Conservation (phyloP, 78 protist genomes). For the Protostelium mycophagum region DNA sequence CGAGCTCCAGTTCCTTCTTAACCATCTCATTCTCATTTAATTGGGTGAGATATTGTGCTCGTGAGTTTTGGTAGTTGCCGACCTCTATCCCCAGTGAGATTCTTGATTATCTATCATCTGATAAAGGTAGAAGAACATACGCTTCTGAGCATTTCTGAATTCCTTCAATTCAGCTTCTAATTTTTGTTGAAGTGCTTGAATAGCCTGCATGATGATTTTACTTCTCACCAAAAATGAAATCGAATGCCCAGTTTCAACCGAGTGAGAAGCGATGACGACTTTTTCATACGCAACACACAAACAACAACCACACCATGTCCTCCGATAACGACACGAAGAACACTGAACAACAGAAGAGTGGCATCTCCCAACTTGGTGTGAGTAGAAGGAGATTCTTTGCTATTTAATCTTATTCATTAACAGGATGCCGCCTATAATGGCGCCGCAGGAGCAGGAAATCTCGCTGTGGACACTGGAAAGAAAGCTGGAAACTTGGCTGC, state of each 20-base stretch:
- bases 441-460: neutral
- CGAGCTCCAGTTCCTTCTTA: slow-evolving; percentile 54
- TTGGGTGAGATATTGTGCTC: slow-evolving; percentile 52
- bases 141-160: neutral
- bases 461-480: neutral
- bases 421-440: neutral
- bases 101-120: neutral
- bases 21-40: slow-evolving; percentile 55
- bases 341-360: neutral
- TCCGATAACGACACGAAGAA: neutral
- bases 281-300: slow-evolving; percentile 1
- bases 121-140: neutral
- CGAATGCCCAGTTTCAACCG: too few species aligned
- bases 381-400: neutral
- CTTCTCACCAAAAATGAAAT: too few species aligned
- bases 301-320: neutral
- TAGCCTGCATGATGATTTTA: neutral
- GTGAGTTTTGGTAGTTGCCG: neutral
- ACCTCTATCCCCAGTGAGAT: neutral
- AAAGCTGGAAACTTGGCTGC: neutral
- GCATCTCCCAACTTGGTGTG: neutral
- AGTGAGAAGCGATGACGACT: too few species aligned
- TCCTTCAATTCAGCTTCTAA: neutral
- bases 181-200: neutral
- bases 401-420: neutral